Evolutionary conservation across 139 green algal genomes (phyloP).

Genomic region (Chlamydomonas asymmetrica): DNA sequence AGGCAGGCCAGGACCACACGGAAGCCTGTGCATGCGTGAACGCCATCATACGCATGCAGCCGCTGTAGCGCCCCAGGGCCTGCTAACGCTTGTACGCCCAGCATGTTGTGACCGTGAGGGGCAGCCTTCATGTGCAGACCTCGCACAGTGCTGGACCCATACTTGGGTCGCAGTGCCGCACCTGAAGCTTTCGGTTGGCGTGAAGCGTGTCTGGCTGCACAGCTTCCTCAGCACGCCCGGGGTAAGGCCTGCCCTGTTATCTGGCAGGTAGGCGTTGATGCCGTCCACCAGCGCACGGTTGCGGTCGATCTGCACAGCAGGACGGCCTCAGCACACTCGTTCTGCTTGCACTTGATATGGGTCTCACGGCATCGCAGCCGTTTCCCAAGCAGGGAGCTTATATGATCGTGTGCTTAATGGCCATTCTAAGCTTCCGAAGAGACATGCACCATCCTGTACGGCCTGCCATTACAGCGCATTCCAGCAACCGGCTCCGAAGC

Average conservation of each 20-base stretch:
- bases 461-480: neutral
- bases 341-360: neutral
- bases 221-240: conserved; percentile 37
- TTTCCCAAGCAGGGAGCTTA: neutral
- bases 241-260: conserved; percentile 61
- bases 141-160: neutral
- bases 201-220: conserved; percentile 1
- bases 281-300: conserved; percentile 78
- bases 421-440: neutral
- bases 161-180: neutral
- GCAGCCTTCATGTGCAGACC: neutral
- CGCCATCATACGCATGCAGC: neutral
- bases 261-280: conserved; percentile 75
- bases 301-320: conserved; percentile 55
- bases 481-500: neutral
- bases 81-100: neutral
- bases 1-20: no score
- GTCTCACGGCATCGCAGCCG: neutral
- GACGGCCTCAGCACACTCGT: neutral
- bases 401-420: neutral
- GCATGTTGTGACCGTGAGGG: neutral
- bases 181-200: neutral
- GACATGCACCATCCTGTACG: neutral
- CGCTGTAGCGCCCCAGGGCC: neutral
- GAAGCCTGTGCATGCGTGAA: neutral